Percentiles rank a stretch among this genome's conserved stretches.
These are phyloP conservation scores for Musa schizocarpa DNA, from an alignment of 176 grass and related monocot genomes.

Conservation along the genomic window DNA sequence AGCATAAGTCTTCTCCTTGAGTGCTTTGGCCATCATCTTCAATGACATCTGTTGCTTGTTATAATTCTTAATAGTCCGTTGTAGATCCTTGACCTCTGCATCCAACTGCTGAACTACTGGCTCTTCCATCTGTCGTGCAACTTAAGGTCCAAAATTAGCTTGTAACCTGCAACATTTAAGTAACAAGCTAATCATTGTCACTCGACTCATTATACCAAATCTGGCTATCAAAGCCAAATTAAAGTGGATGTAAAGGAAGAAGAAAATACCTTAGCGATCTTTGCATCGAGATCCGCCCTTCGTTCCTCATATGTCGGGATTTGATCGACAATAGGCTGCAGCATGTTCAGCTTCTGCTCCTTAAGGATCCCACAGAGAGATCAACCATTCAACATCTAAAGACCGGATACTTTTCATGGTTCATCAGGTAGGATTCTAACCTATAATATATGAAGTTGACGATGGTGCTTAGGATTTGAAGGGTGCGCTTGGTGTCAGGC, in stretches of 20 bases:
- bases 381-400: neutral
- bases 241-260: neutral
- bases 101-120: constrained; percentile 39
- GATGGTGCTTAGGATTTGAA: constrained; percentile 47
- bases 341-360: constrained; percentile 33
- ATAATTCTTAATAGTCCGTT: constrained; percentile 46
- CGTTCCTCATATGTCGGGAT: constrained; percentile 18
- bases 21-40: constrained; percentile 17
- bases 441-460: constrained; percentile 70
- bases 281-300: constrained; percentile 21
- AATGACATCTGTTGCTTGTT: constrained; percentile 58
- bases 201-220: neutral
- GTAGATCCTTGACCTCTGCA: constrained; percentile 32
- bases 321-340: no score
- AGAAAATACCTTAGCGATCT: constrained; percentile 38
- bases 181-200: neutral
- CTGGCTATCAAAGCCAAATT: neutral
- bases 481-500: constrained; percentile 32
- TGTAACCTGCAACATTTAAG: constrained; percentile 27
- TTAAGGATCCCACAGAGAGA: constrained; percentile 19
- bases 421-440: neutral
- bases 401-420: neutral
- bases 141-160: constrained; percentile 42
- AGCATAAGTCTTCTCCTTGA: constrained; percentile 34
- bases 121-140: constrained; percentile 45